These are phyloP conservation scores for Apophysomyces sp. DNA, from an alignment of 371 early-diverging fungal genomes.

Conservation along the genomic window DNA sequence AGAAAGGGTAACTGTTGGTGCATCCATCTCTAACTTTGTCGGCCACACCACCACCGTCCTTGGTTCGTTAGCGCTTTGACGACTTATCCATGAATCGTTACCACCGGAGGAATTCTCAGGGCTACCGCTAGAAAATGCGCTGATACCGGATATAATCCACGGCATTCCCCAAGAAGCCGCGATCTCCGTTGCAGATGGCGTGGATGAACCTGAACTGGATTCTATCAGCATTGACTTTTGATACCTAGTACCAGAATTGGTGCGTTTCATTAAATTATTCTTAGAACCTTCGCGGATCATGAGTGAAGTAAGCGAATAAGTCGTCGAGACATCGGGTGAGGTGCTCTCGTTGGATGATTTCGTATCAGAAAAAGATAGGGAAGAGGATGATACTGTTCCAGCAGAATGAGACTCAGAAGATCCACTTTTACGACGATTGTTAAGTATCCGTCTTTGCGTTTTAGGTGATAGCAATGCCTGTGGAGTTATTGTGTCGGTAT, in stretches of 20 bases:
- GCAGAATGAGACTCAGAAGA: background rate
- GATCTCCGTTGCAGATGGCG: constrained; percentile 1
- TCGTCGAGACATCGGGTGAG: constrained; percentile 9
- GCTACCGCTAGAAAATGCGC: constrained; percentile 17
- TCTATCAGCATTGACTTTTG: background rate
- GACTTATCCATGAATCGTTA: background rate
- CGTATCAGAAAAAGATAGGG: background rate
- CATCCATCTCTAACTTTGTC: constrained; percentile 29
- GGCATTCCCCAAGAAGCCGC: constrained; percentile 43
- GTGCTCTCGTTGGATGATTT: background rate
- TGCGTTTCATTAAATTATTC: background rate
- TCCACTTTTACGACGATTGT: background rate
- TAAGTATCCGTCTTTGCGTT: background rate
- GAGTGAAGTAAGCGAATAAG: constrained; percentile 10
- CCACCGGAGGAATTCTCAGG: background rate
- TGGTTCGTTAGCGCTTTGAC: background rate
- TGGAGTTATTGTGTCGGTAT: constrained; percentile 1
- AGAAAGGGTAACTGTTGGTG: constrained; percentile 13
- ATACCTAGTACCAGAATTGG: background rate
- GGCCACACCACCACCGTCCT: constrained; percentile 33
- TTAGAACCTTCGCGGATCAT: constrained; percentile 12
- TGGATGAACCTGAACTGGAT: background rate
- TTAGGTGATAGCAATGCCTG: constrained; percentile 16
- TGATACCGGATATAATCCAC: constrained; percentile 38
- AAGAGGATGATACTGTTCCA: background rate